These are phyloP conservation scores for Monilinia fructicola DNA, from an alignment of 2,329 filamentous ascomycete genomes.

Conservation along the genomic window DNA sequence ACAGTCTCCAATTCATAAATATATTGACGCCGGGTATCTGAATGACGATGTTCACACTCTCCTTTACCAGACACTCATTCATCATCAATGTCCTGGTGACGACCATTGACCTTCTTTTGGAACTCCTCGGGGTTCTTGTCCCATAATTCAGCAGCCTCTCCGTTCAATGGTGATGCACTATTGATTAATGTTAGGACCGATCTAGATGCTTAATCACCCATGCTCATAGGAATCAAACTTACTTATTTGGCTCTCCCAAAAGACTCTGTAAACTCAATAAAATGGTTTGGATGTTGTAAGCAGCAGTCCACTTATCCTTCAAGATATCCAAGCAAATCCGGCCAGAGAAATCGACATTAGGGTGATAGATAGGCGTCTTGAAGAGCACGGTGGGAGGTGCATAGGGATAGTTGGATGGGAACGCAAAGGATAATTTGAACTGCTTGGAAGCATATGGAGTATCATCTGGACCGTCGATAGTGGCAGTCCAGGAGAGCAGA, in stretches of 20 bases:
- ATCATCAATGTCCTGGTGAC: slow-evolving; percentile 64
- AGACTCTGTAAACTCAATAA: slow-evolving; percentile 91
- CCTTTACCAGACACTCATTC: slow-evolving; percentile 43
- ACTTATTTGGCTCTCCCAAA: slow-evolving; percentile 98
- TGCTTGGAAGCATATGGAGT: slow-evolving; percentile 87
- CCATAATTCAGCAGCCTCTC: slow-evolving; percentile 94
- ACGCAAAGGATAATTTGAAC: slow-evolving; percentile 89
- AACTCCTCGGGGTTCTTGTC: slow-evolving; percentile 85
- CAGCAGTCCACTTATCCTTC: slow-evolving; percentile 98
- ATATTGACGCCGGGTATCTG: slow-evolving; percentile 22
- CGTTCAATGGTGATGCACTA: slow-evolving; percentile 91
- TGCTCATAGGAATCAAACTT: slow-evolving; percentile 42
- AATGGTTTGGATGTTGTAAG: slow-evolving; percentile 94
- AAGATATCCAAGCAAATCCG: slow-evolving; percentile 97
- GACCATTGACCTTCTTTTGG: slow-evolving; percentile 69
- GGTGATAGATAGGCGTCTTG: slow-evolving; percentile 98
- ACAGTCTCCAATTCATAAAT: slow-evolving; percentile 21
- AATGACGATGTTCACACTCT: slow-evolving; percentile 15
- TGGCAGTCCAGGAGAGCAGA: slow-evolving; percentile 88
- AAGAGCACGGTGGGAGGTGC: slow-evolving; percentile 87
- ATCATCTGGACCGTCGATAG: slow-evolving; percentile 85
- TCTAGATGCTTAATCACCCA: background rate
- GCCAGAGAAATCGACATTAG: slow-evolving; percentile 96
- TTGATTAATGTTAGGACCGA: slow-evolving; percentile 29
- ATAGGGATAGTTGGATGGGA: slow-evolving; percentile 92